These are phyloP conservation scores for Eustoma russellianum DNA, from an alignment of 257 asterid species.

Conservation along the genomic window DNA sequence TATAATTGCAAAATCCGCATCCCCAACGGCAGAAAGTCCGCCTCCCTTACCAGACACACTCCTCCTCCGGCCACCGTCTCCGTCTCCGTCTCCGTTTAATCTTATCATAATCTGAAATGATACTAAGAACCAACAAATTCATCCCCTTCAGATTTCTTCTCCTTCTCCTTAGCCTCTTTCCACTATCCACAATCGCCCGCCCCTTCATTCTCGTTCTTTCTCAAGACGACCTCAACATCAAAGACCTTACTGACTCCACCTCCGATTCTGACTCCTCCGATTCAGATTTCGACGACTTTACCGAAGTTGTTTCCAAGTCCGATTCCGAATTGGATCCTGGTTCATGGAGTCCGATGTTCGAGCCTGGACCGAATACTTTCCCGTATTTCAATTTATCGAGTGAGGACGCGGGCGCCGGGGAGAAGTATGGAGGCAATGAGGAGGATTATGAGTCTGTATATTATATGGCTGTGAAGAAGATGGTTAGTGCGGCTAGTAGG, in stretches of 20 bases:
- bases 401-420: background rate
- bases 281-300: conserved; percentile 74
- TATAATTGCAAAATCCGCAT: no score
- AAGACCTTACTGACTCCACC: conserved; percentile 15
- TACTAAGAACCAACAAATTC: no score
- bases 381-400: conserved; percentile 13
- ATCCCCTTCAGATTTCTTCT: conserved; percentile 16
- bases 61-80: no score
- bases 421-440: background rate
- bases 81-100: no score
- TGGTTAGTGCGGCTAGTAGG: conserved; percentile 58
- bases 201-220: conserved; percentile 72
- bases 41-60: no score
- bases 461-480: conserved; percentile 51
- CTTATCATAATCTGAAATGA: no score
- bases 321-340: conserved; percentile 87
- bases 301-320: conserved; percentile 56
- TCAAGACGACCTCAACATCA: conserved; percentile 62
- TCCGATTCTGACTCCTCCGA: conserved; percentile 28
- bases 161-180: conserved; percentile 38
- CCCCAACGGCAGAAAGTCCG: no score
- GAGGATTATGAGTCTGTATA: conserved; percentile 18
- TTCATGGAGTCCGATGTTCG: conserved; percentile 89
- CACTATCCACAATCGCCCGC: conserved; percentile 43
- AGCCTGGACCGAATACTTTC: conserved; percentile 31